phyloP scores from a whole-genome alignment of 192 early-diverging fungal genomes.

The Entomortierella parvispora region DNA sequence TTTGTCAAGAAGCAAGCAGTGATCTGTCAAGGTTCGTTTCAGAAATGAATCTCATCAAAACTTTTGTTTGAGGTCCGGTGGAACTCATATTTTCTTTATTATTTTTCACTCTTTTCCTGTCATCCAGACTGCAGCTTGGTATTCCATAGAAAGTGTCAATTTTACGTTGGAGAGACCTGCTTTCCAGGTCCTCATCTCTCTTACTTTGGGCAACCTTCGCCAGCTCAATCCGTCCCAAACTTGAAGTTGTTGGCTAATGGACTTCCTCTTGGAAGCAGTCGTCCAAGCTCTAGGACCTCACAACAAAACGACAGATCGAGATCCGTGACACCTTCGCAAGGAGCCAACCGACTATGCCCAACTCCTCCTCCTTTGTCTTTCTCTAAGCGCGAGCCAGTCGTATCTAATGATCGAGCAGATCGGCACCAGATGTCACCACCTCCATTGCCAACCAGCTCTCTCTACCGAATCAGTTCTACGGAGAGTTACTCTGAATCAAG shows the following conservation, averaged over 20 bases:
- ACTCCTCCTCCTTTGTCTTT: slow-evolving; percentile 25
- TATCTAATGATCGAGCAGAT: slow-evolving; percentile 17
- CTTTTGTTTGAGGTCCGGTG: too few relatives aligned
- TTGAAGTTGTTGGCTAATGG: slow-evolving; percentile 25
- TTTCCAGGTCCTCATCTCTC: slow-evolving; percentile 46
- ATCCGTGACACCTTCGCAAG: slow-evolving; percentile 40
- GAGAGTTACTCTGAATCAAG: slow-evolving; percentile 5
- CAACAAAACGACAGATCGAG: slow-evolving; percentile 32
- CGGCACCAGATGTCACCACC: slow-evolving; percentile 9
- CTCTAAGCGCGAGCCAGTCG: slow-evolving; percentile 19
- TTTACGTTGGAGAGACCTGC: slow-evolving; percentile 47
- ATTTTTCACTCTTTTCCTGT: background rate
- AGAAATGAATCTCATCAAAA: too few relatives aligned
- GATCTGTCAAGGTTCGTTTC: slow-evolving; percentile 63
- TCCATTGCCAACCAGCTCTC: background rate
- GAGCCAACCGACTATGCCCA: slow-evolving; percentile 8
- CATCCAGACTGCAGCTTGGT: slow-evolving; percentile 43
- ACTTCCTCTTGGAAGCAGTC: slow-evolving; percentile 16
- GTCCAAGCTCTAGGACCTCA: slow-evolving; percentile 37
- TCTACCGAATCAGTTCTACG: slow-evolving; percentile 18
- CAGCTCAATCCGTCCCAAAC: slow-evolving; percentile 37
- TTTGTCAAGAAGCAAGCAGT: slow-evolving; percentile 58
- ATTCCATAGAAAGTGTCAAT: slow-evolving; percentile 39
- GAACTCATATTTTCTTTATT: slow-evolving; percentile 17
- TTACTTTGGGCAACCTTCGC: slow-evolving; percentile 20